Evolutionary conservation across 441 rosid genomes (phyloP).

Genomic region (Jatropha multifida): DNA sequence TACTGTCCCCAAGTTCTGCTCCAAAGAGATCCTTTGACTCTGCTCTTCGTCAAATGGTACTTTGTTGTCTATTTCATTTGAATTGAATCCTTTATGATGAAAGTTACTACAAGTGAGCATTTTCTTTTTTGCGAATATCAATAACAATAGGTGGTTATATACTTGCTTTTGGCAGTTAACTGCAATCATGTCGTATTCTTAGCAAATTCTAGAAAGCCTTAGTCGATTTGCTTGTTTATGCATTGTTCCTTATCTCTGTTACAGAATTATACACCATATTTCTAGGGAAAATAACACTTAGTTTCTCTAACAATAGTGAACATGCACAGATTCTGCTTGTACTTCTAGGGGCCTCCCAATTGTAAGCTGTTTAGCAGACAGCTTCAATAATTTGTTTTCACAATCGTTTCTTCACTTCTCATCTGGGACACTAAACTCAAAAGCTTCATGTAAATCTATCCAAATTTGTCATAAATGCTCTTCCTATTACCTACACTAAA

Average conservation of each 20-base stretch:
- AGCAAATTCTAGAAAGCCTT: background rate
- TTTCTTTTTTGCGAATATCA: background rate
- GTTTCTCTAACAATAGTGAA: background rate
- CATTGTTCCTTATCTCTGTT: background rate
- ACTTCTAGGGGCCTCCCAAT: background rate
- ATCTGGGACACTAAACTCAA: background rate
- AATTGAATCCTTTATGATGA: background rate
- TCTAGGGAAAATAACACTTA: background rate
- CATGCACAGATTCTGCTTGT: background rate
- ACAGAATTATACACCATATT: background rate
- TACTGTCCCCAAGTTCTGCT: conserved; percentile 71
- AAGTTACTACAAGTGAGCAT: background rate
- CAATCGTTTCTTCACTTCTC: background rate
- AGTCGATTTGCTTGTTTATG: conserved; percentile 14
- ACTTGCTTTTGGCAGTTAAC: conserved; percentile 8
- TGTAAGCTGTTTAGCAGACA: background rate
- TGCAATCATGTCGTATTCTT: background rate
- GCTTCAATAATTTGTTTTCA: background rate
- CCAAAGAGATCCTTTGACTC: conserved; percentile 84
- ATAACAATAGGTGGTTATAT: conserved; percentile 4
- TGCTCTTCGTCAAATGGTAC: conserved; percentile 87
- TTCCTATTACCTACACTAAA: background rate
- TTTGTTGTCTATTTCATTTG: conserved; percentile 9
- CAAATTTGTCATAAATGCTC: background rate
- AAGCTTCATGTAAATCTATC: background rate